Evolutionary conservation across 106 monocot species (phyloP).

Genomic region (Phalaenopsis equestris): DNA sequence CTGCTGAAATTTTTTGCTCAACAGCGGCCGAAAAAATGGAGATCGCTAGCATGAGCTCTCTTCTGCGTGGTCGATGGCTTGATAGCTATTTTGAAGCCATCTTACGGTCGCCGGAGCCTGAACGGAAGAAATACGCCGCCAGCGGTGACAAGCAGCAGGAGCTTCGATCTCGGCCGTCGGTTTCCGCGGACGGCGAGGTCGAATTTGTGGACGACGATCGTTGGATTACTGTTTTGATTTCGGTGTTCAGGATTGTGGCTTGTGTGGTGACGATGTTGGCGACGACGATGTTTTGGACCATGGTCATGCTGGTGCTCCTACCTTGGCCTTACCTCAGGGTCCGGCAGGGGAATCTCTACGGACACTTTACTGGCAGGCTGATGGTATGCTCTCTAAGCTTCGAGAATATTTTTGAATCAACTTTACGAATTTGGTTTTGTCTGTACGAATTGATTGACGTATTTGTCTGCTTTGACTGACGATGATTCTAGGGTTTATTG

Average conservation of each 20-base stretch:
- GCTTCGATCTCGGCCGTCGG: neutral
- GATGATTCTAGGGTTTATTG: neutral
- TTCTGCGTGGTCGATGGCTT: neutral
- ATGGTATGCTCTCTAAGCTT: neutral
- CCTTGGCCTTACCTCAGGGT: slow-evolving; percentile 33
- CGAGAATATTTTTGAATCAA: neutral
- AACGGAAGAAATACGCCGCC: neutral
- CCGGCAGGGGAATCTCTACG: slow-evolving; percentile 37
- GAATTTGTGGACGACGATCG: slow-evolving; percentile 14
- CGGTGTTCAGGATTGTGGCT: slow-evolving; percentile 19
- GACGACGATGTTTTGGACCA: slow-evolving; percentile 33
- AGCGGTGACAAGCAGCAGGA: neutral
- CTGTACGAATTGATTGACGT: neutral
- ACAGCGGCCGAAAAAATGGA: neutral
- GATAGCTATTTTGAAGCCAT: slow-evolving; percentile 4
- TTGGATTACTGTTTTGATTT: slow-evolving; percentile 13
- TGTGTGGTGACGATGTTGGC: slow-evolving; percentile 33
- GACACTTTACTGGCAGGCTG: slow-evolving; percentile 24
- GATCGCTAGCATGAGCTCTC: neutral
- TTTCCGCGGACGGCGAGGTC: neutral
- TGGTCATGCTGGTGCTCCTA: slow-evolving; percentile 31
- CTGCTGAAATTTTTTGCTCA: no score
- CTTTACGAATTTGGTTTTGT: neutral
- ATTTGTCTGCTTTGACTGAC: neutral
- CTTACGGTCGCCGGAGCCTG: slow-evolving; percentile 2